A percentile compares a stretch with the other conserved stretches of the same genome.
These are phyloP conservation scores for Magnolia sinica DNA, from an alignment of 164 flowering plant species.

Conservation along the genomic window DNA sequence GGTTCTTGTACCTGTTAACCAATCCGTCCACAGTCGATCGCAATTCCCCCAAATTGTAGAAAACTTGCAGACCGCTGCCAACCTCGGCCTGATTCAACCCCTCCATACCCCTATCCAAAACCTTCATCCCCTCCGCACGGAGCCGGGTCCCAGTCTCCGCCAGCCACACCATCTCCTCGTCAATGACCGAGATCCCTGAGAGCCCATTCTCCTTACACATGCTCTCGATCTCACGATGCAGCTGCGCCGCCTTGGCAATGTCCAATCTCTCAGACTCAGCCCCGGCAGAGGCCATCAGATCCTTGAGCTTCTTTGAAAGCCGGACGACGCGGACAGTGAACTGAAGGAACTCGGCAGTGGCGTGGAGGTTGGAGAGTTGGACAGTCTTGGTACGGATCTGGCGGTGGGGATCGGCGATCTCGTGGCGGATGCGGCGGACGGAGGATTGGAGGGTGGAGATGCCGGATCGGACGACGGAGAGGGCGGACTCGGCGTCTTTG, in stretches of 20 bases:
- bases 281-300: conserved; percentile 31
- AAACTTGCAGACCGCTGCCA: conserved; percentile 91
- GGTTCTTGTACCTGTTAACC: conserved; percentile 62
- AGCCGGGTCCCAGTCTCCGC: conserved; percentile 52
- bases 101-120: conserved; percentile 83
- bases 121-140: conserved; percentile 70
- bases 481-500: conserved; percentile 60
- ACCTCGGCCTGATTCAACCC: conserved; percentile 95
- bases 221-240: conserved; percentile 63
- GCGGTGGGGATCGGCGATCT: conserved; percentile 75
- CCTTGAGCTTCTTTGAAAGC: conserved; percentile 59
- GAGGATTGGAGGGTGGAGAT: conserved; percentile 80
- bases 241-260: conserved; percentile 81
- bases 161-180: conserved; percentile 64
- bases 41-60: conserved; percentile 87
- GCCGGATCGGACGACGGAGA: conserved; percentile 67
- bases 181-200: conserved; percentile 54
- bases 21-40: conserved; percentile 67
- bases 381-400: conserved; percentile 49
- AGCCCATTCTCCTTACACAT: conserved; percentile 61
- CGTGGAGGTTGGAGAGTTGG: conserved; percentile 70
- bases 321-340: conserved; percentile 60
- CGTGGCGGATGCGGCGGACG: conserved; percentile 61
- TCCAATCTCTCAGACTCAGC: conserved; percentile 54
- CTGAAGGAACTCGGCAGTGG: conserved; percentile 51